Conservation (phyloP, 2,329 filamentous ascomycete genomes). For the Coleophoma cylindrospora region DNA sequence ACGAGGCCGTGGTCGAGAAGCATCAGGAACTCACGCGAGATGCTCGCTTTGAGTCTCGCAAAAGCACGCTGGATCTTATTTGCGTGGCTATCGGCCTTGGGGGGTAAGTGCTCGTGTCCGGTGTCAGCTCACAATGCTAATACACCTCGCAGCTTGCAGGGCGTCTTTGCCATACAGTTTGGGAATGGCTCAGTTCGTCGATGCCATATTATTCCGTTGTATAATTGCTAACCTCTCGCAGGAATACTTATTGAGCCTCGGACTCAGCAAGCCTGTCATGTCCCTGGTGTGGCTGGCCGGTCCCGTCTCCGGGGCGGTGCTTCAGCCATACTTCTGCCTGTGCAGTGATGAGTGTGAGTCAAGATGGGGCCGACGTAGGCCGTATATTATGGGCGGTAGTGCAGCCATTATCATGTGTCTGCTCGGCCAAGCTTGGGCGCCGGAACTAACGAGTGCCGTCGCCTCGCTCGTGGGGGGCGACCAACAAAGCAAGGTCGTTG, state of each 20-base stretch:
- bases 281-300: constrained; percentile 24
- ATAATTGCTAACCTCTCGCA: background rate
- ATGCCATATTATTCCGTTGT: background rate
- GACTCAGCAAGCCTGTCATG: background rate
- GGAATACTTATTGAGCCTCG: background rate
- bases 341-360: constrained; percentile 35
- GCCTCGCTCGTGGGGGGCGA: background rate
- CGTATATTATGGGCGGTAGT: constrained; percentile 46
- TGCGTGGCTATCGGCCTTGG: background rate
- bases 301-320: constrained; percentile 44
- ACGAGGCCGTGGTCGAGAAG: too few species aligned
- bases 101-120: background rate
- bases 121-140: background rate
- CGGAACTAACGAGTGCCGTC: constrained; percentile 28
- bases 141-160: background rate
- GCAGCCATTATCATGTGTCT: constrained; percentile 40
- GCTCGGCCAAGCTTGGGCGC: constrained; percentile 42
- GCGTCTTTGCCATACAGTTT: background rate
- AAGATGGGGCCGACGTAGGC: constrained; percentile 41
- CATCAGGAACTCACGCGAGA: too few species aligned
- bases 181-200: background rate
- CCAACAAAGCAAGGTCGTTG: background rate
- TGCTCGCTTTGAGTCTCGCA: background rate
- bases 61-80: background rate
- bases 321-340: constrained; percentile 47